A percentile compares a stretch with the other conserved stretches of the same genome.
Evolutionary conservation across 2,329 filamentous ascomycete species (phyloP).

Genomic region (Aspergillus sp.): DNA sequence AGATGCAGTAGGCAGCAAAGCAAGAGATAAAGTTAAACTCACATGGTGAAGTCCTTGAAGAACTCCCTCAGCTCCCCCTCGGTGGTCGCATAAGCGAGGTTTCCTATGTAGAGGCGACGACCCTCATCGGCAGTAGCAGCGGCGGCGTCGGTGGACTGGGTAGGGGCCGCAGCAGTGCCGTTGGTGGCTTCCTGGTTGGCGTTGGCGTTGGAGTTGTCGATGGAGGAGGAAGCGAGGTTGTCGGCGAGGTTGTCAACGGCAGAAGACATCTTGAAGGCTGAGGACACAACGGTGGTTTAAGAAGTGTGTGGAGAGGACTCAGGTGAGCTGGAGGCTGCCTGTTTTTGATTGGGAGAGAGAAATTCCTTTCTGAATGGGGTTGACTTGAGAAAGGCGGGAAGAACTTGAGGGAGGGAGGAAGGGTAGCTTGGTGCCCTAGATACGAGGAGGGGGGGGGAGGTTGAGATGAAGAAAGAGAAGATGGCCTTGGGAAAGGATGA

Average conservation of each 20-base stretch:
- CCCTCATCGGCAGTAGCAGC: conserved; percentile 96
- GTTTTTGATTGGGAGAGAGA: conserved; percentile 15
- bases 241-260: conserved; percentile 60
- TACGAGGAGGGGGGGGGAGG: conserved; percentile 25
- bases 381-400: conserved; percentile 9
- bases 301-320: conserved; percentile 49
- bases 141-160: conserved; percentile 72
- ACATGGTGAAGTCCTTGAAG: conserved; percentile 99
- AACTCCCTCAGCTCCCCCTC: conserved; percentile 99
- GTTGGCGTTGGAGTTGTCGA: no score
- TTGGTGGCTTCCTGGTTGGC: conserved; percentile 50
- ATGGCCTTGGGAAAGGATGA: conserved; percentile 1
- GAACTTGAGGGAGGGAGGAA: conserved; percentile 29
- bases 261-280: conserved; percentile 67
- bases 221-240: conserved; percentile 58
- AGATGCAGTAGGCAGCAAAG: background rate
- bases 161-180: conserved; percentile 55
- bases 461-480: conserved; percentile 13
- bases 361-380: conserved; percentile 1
- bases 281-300: conserved; percentile 27
- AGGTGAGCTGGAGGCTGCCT: conserved; percentile 46
- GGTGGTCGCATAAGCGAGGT: conserved; percentile 99
- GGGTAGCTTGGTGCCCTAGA: conserved; percentile 90
- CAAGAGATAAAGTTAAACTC: conserved; percentile 43
- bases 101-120: conserved; percentile 99